Conservation (phyloP, 306 rosid genomes). For the Corylus avellana region DNA sequence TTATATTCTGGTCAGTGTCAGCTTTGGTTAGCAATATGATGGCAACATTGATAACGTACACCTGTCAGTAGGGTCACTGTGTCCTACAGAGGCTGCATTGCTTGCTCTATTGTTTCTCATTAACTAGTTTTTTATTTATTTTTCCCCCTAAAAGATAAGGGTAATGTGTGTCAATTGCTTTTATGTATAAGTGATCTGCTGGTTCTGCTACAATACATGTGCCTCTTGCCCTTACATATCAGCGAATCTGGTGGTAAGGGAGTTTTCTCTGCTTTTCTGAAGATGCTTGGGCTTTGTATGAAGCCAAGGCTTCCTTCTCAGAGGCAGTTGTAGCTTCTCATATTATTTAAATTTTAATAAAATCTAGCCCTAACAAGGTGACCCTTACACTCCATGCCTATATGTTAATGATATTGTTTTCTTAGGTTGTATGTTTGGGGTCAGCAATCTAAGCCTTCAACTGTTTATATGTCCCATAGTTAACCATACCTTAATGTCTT, state of each 20-base stretch:
- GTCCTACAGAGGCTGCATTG: background rate
- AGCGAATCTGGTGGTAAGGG: background rate
- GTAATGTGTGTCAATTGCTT: background rate
- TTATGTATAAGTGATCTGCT: background rate
- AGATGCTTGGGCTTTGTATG: background rate
- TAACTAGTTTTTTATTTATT: background rate
- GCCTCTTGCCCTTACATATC: background rate
- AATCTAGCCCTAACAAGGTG: background rate
- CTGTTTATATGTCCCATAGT: background rate
- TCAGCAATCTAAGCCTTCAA: background rate
- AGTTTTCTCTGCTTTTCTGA: too few relatives aligned
- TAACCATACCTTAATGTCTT: background rate
- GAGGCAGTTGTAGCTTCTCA: background rate
- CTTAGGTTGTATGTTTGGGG: background rate
- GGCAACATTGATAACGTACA: background rate
- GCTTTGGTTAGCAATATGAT: background rate
- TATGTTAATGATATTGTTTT: background rate
- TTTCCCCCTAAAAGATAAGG: background rate
- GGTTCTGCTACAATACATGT: background rate
- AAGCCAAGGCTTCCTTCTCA: background rate
- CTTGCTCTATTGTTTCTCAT: background rate
- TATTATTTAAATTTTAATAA: background rate
- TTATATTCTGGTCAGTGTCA: background rate
- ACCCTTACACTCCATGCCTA: background rate
- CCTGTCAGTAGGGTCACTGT: background rate